These are phyloP conservation scores for Heritiera littoralis DNA, from an alignment of 345 rosid genomes.

Conservation along the genomic window DNA sequence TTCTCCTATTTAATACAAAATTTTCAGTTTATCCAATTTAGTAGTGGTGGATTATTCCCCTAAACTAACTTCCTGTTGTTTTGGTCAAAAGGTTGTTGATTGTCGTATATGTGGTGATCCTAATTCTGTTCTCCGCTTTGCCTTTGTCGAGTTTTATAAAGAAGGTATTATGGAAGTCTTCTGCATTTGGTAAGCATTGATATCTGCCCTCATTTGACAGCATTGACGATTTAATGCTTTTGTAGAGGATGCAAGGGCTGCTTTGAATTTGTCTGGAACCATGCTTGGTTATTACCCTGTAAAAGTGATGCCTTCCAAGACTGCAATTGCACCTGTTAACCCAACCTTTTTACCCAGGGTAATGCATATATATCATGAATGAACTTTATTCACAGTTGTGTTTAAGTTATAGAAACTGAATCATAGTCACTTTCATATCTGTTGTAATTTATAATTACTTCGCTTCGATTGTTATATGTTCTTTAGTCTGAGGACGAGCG, in stretches of 20 bases:
- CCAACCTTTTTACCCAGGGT: conserved; percentile 97
- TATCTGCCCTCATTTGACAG: not conserved
- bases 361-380: conserved; percentile 30
- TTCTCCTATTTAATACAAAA: not conserved
- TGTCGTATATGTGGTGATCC: conserved; percentile 98
- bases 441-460: conserved; percentile 8
- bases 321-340: conserved; percentile 99
- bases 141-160: conserved; percentile 88
- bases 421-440: conserved; percentile 9
- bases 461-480: conserved; percentile 19
- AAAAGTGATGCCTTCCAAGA: conserved; percentile 94
- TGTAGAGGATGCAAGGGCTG: conserved; percentile 87
- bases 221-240: conserved; percentile 31
- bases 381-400: not conserved
- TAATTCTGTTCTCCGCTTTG: conserved; percentile 89
- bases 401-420: not conserved
- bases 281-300: conserved; percentile 95
- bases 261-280: conserved; percentile 84
- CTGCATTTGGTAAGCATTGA: conserved; percentile 19
- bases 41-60: conserved; percentile 9
- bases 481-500: conserved; percentile 93
- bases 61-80: conserved; percentile 11
- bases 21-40: not conserved
- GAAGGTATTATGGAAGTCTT: conserved; percentile 63
- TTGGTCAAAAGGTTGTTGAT: conserved; percentile 60